Percentiles rank a stretch among this genome's conserved stretches.
phyloP scores from a whole-genome alignment of 2,329 filamentous ascomycete genomes.

The Tolypocladium ophioglossoides region DNA sequence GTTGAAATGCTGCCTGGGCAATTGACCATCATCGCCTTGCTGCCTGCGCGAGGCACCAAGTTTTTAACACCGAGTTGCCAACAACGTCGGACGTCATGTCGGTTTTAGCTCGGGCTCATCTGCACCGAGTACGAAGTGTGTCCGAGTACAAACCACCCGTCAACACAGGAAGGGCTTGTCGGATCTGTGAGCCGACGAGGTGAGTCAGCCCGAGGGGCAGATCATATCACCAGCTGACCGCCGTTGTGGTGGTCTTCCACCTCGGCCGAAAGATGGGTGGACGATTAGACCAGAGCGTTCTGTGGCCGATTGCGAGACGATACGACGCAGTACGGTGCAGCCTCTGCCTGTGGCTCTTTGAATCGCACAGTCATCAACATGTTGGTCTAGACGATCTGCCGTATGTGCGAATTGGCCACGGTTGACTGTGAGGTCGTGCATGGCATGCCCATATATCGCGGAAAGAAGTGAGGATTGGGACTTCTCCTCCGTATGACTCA shows the following conservation, averaged over 20 bases:
- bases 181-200: neutral
- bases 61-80: neutral
- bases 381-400: too few species aligned
- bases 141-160: neutral
- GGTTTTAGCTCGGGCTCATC: neutral
- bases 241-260: neutral
- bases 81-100: neutral
- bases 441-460: too few species aligned
- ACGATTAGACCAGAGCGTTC: neutral
- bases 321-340: neutral
- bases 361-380: too few species aligned
- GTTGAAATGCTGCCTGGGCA: neutral
- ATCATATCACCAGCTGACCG: neutral
- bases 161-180: neutral
- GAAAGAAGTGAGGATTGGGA: too few species aligned
- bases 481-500: too few species aligned
- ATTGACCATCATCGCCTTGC: neutral
- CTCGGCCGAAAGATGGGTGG: too few species aligned
- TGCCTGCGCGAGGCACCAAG: neutral
- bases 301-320: neutral
- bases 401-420: too few species aligned
- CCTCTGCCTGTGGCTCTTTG: neutral
- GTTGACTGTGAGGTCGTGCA: too few species aligned
- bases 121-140: neutral
- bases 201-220: neutral